A percentile compares a stretch with the other conserved stretches of the same genome.
Conservation (phyloP, 2,329 filamentous ascomycete species). For the Dactylellina leptospora region DNA sequence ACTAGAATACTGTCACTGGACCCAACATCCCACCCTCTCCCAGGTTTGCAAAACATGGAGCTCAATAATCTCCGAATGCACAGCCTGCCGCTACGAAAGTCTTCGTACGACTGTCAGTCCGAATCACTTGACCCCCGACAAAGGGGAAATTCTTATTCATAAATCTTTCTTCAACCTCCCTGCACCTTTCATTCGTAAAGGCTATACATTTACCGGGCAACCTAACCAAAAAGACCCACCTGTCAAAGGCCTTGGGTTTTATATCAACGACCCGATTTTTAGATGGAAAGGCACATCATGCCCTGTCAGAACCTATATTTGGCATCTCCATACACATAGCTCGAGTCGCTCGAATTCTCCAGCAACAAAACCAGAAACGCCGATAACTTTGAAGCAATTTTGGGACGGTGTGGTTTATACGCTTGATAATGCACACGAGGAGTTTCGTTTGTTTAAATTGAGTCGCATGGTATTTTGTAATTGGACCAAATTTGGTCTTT, state of each 20-base stretch:
- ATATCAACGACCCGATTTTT: conserved; percentile 10
- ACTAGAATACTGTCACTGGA: conserved; percentile 14
- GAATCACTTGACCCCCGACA: neutral
- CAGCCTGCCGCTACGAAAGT: neutral
- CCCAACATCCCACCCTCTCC: conserved; percentile 6
- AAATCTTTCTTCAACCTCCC: conserved; percentile 6
- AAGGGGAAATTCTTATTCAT: conserved; percentile 13
- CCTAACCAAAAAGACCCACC: neutral
- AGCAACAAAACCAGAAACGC: neutral
- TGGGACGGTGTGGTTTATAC: conserved; percentile 7
- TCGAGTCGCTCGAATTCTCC: conserved; percentile 1
- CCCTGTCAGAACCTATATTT: conserved; percentile 3
- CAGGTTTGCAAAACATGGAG: conserved; percentile 23
- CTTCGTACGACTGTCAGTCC: neutral
- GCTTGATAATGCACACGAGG: conserved; percentile 9
- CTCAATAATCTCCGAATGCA: conserved; percentile 1
- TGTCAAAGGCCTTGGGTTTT: neutral
- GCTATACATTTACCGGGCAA: conserved; percentile 7
- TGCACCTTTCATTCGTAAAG: neutral
- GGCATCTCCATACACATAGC: conserved; percentile 1
- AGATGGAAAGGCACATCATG: neutral
- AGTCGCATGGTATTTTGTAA: conserved; percentile 13
- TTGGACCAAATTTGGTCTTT: conserved; percentile 6
- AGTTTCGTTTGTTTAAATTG: neutral
- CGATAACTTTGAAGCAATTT: conserved; percentile 18